Evolutionary conservation across 2,329 filamentous ascomycete species (phyloP).

Genomic region (Emydomyces testavorans): DNA sequence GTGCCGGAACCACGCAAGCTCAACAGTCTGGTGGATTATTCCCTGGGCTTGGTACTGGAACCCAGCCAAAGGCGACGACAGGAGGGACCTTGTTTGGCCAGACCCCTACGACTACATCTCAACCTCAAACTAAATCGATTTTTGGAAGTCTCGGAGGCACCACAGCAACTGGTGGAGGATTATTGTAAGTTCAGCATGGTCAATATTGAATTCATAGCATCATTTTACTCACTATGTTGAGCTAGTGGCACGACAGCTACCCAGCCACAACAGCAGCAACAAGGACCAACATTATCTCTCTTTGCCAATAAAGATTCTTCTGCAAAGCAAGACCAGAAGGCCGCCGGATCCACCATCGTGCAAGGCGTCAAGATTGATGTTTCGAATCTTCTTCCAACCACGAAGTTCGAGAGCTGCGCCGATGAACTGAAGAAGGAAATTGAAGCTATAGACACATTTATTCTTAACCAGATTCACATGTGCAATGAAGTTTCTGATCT

Average conservation of each 20-base stretch:
- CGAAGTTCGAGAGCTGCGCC: constrained; percentile 80
- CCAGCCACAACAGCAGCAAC: constrained; percentile 35
- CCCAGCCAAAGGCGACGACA: constrained; percentile 19
- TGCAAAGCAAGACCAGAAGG: constrained; percentile 26
- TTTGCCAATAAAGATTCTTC: constrained; percentile 29
- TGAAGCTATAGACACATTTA: constrained; percentile 63
- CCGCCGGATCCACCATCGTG: constrained; percentile 32
- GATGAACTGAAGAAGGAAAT: constrained; percentile 71
- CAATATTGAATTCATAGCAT: neutral
- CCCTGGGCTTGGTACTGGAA: constrained; percentile 15
- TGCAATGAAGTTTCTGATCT: constrained; percentile 67
- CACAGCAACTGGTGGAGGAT: constrained; percentile 23
- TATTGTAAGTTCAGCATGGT: constrained; percentile 26
- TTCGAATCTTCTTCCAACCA: constrained; percentile 69
- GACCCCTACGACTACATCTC: constrained; percentile 11
- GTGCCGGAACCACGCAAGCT: constrained; percentile 22
- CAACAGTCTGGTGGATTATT: constrained; percentile 22
- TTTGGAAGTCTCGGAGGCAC: constrained; percentile 25
- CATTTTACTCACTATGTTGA: constrained; percentile 8
- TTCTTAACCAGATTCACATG: constrained; percentile 62
- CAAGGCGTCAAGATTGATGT: constrained; percentile 69
- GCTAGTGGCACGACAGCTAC: constrained; percentile 18
- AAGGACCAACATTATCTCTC: constrained; percentile 35
- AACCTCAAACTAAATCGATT: constrained; percentile 17
- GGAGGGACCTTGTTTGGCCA: constrained; percentile 20